Percentiles rank a stretch among this genome's conserved stretches.
These are phyloP conservation scores for Colletotrichum liaoningense DNA, from an alignment of 2,329 filamentous ascomycete species.

Conservation along the genomic window DNA sequence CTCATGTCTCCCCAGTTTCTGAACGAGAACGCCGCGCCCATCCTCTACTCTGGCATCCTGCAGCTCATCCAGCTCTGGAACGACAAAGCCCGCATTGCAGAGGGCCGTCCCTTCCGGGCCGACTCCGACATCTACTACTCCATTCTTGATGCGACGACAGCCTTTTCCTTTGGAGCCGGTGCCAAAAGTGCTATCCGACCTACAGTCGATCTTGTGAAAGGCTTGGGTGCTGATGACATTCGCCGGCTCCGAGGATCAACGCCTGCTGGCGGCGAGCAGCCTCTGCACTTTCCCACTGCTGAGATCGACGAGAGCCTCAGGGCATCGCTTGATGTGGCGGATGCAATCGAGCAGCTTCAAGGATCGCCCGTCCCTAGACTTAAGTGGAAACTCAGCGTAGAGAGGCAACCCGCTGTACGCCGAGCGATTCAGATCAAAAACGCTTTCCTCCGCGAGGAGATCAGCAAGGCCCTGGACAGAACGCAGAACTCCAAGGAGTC, in stretches of 20 bases:
- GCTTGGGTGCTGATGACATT: not conserved
- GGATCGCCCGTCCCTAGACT: not conserved
- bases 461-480: not conserved
- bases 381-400: not conserved
- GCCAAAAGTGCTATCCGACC: not conserved
- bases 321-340: not conserved
- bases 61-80: conserved; percentile 48
- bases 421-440: not conserved
- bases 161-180: conserved; percentile 40
- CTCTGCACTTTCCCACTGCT: not conserved
- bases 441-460: not conserved
- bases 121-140: conserved; percentile 43
- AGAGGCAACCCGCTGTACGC: not conserved
- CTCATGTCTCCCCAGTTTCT: conserved; percentile 51
- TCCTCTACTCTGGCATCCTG: conserved; percentile 44
- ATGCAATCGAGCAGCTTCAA: not conserved
- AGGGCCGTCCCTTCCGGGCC: conserved; percentile 44
- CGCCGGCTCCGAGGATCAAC: not conserved
- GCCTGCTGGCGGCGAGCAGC: not conserved
- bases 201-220: not conserved
- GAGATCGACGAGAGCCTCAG: not conserved
- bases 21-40: conserved; percentile 43
- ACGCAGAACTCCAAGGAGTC: not conserved
- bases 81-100: conserved; percentile 43
- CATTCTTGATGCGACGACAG: conserved; percentile 45